Base-by-base conservation (phyloP, 345 rosid species). In the Aquilaria yunnanensis region DNA sequence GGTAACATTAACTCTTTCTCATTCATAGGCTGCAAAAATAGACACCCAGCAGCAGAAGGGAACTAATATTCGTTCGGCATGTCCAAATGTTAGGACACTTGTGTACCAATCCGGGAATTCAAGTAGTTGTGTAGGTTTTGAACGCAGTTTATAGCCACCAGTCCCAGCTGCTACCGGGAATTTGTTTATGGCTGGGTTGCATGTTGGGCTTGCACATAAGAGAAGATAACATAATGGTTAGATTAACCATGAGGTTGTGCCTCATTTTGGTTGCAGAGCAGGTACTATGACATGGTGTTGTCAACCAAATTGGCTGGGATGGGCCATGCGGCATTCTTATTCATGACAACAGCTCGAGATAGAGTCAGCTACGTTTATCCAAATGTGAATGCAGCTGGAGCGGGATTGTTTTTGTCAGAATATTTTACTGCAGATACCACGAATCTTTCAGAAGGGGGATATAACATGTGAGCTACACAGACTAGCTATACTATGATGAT, bases 301-400 rank as follows among this genome's bases (percentile, higher is more conserved):
- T 93, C 97, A 10, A 93, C 98, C n/a, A 90, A 79, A 80, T 75
- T 90, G 49, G 97, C 94, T 8, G 98, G 98, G 56, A 66, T 87
- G 47, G 98, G 98, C 48, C 98, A 90, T 33, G 98, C 96, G 3
- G 77, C 94, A 14, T 93, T 90, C 75, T 66, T 93, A 76, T 90
- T 90, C 66, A 80, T 87, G 98, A 76, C 92, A 4, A 79, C 97
- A 12, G 97, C 98, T 61, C 72, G 92, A 29, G 96, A 89, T 67
- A 81, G 85, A 58, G 88, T 86, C 60, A 85, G 98, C 72, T 93
- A 90, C 77, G 57, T 86, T 63, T 90, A 93, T 75, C 97, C 98
- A 1, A 84, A 93, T 63, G 97, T 90, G 46, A 93, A 93, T 81
- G 86, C 97, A 67, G 97, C 96, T 10, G 97, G 98, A 68, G 97